A percentile compares a stretch with the other conserved stretches of the same genome.
These are phyloP conservation scores for Phytophthora pistaciae DNA, from an alignment of 352 stramenopile genomes.

Conservation along the genomic window DNA sequence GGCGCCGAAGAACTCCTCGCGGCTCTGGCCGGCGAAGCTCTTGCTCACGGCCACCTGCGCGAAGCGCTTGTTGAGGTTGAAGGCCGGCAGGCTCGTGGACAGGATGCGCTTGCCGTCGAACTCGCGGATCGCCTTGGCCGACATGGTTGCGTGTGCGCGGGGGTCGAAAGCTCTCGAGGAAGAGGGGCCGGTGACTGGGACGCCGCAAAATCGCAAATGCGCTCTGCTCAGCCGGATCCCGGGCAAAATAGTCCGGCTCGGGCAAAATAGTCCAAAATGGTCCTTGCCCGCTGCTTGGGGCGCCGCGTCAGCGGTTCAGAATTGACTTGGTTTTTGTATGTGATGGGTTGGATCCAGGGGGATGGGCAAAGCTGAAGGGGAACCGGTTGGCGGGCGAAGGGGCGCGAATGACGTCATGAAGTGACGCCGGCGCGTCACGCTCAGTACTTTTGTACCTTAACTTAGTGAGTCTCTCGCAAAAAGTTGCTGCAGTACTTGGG, in stretches of 20 bases:
- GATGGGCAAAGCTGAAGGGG: background rate
- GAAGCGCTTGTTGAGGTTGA: conserved; percentile 80
- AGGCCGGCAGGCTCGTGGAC: conserved; percentile 76
- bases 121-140: conserved; percentile 96
- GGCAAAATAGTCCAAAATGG: conserved; percentile 6
- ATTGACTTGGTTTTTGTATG: conserved; percentile 36
- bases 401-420: conserved; percentile 48
- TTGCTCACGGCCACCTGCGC: conserved; percentile 73
- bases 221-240: background rate
- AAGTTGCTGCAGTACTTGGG: background rate
- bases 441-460: conserved; percentile 2
- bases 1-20: conserved; percentile 69
- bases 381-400: conserved; percentile 15
- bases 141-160: conserved; percentile 75
- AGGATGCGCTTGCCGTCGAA: conserved; percentile 97
- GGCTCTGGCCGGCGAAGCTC: conserved; percentile 41
- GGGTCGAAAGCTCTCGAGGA: background rate
- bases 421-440: conserved; percentile 10
- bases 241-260: too few species aligned
- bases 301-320: conserved; percentile 12
- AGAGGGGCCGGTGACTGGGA: conserved; percentile 26
- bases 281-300: conserved; percentile 28
- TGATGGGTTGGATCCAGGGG: background rate
- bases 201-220: conserved; percentile 59
- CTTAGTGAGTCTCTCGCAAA: background rate